Evolutionary conservation across 2,329 filamentous ascomycete genomes (phyloP), one percentile per base, ranked within the genome.

Genomic region (Truncatella angustata): DNA sequence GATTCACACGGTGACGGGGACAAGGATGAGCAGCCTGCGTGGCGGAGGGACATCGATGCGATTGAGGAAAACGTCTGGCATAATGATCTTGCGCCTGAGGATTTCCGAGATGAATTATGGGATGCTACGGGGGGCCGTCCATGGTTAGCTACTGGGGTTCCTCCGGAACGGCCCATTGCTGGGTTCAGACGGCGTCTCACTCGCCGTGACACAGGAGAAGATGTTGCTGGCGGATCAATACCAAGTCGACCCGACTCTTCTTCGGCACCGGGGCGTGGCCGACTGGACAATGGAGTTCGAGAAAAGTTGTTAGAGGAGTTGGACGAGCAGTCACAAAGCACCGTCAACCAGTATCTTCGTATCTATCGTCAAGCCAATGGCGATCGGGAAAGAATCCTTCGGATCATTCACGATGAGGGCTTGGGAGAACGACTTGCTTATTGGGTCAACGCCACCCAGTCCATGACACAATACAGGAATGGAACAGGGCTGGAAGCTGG

Each of bases 351-450:
- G 62, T 82, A 72, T 66, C 71, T 79, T 58, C 75, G 73, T 51
- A 84, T 81, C 34, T 86, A 84, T 66, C 74, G 77, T 37, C 79
- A 80, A 51, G 83, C 84, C 1, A 76, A 77, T 39, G 84, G 84
- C 4, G 77, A 87, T 58, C 77, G 78, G 0, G 73, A 80, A 32
- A 77, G 75, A 53, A 82, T 88, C 23, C 58, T 86, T 3, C 72
- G 76, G 36, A 82, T 88, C 20, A 84, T 87, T 28, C 76, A 79
- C 35, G 77, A 82, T 34, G 84, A 87, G 58, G 76, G 79, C 4
- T 74, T 82, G 2, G 74, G 80, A 51, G 79, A 82, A 10, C 78
- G 80, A 46, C 73, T 89, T 30, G 72, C 73, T 10, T 82, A 83
- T 64, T 82, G 84, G 73, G 75, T 86, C 10, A 73, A 76, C 28